Base-by-base conservation (phyloP, 306 rosid species). In the Vigna angularis region DNA sequence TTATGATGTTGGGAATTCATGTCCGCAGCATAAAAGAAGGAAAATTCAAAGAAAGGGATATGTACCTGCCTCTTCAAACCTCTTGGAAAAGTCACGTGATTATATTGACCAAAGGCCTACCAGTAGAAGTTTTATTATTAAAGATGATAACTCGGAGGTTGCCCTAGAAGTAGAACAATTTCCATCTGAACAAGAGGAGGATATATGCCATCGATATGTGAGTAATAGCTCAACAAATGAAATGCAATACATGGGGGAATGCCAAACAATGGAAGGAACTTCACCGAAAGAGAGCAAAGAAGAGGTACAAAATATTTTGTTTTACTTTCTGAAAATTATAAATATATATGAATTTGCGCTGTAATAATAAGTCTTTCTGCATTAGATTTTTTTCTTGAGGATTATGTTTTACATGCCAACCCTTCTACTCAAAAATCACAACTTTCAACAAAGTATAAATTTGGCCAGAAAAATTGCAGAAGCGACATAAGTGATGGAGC, bases 301-400 rank as follows among this genome's bases (percentile, higher is more conserved):
- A 77, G 83, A 87, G 99, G 98, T 95, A 88, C 64, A 20, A 16
- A 36, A n/a, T 72, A 53, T 84, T 81, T 77, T 73, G 57, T 52
- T 75, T 26, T 30, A 72, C 59, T 24, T 36, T 55, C 70, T 65
- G 53, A 69, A 68, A 53, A 24, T 62, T 38, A 71, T 75, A 14
- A 42, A 42, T 9, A 40, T 9, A 40, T 40, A 42, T 42, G 47
- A 9, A 2, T 42, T 42, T 42, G 11, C 1, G 0, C 4, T 42
- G 47, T 42, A 42, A 42, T 42, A 42, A 42, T 9, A 42, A 40
- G 48, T 73, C 81, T 70, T 13, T 49, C 30, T 47, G 16, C 75
- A 30, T 52, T 28, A 66, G 13, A 16, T 40, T 28, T 51, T 59
- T 64, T 28, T 70, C 44, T 65, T 17, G 4, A 4, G 51, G 16